These are phyloP conservation scores for Corynascus novoguineensis DNA, from an alignment of 495 filamentous ascomycete genomes.

Conservation along the genomic window DNA sequence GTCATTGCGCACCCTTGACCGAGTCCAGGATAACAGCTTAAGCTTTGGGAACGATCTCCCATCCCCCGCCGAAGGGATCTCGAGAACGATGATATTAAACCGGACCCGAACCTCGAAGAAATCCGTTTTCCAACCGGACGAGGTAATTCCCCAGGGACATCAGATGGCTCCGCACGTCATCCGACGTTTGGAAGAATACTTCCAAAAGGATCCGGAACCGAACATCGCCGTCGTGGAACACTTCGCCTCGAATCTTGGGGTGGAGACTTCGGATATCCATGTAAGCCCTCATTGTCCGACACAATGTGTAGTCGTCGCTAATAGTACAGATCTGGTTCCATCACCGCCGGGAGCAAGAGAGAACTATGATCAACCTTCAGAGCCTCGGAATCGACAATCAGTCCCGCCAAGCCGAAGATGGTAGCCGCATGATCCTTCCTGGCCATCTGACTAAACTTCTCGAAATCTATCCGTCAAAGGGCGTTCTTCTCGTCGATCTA, in stretches of 20 bases:
- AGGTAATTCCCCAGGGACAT: constrained; percentile 28
- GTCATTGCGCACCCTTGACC: constrained; percentile 13
- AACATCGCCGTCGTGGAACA: constrained; percentile 34
- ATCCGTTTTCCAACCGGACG: constrained; percentile 21
- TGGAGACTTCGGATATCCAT: constrained; percentile 34
- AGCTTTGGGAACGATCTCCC: not conserved
- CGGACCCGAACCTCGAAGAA: constrained; percentile 27
- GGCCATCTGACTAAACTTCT: constrained; percentile 44
- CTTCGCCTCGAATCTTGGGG: constrained; percentile 38
- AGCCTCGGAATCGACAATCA: constrained; percentile 32
- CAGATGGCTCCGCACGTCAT: constrained; percentile 35
- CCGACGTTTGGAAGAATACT: constrained; percentile 41
- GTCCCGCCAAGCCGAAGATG: constrained; percentile 20
- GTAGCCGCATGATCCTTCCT: constrained; percentile 42
- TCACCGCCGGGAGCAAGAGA: constrained; percentile 39
- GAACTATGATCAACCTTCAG: constrained; percentile 35
- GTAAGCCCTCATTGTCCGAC: constrained; percentile 5
- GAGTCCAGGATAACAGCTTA: constrained; percentile 9
- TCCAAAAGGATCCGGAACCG: constrained; percentile 35
- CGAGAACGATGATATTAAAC: constrained; percentile 31
- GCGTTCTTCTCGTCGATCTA: constrained; percentile 42
- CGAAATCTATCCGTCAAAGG: constrained; percentile 40
- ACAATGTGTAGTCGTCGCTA: not conserved
- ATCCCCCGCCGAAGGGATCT: constrained; percentile 15
- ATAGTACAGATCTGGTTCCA: constrained; percentile 39